Evolutionary conservation across 768 basidiomycete species (phyloP).

Genomic region (Leccinum subgranulosum): DNA sequence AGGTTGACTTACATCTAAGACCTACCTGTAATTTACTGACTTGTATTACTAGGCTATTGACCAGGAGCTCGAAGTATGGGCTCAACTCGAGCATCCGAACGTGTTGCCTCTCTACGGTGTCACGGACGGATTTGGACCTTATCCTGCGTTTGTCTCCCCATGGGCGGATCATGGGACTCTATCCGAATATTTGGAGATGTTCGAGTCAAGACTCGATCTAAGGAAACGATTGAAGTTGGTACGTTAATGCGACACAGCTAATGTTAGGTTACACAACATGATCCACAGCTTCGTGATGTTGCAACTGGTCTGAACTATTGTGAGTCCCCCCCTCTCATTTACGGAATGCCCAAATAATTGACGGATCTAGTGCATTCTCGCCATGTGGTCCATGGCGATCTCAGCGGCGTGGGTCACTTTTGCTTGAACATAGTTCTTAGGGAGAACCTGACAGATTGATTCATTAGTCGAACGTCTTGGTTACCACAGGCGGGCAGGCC

Average conservation of each 20-base stretch:
- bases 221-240: constrained; percentile 18
- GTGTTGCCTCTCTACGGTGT: constrained; percentile 30
- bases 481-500: constrained; percentile 9
- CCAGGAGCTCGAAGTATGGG: constrained; percentile 32
- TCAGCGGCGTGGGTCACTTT: constrained; percentile 32
- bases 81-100: constrained; percentile 26
- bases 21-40: not conserved
- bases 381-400: constrained; percentile 37
- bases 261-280: not conserved
- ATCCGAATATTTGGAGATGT: constrained; percentile 27
- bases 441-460: not conserved
- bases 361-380: constrained; percentile 18
- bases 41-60: constrained; percentile 19
- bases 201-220: constrained; percentile 6
- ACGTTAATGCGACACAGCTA: not conserved
- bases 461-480: constrained; percentile 23
- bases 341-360: not conserved
- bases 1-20: constrained; percentile 8
- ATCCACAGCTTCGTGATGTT: constrained; percentile 23
- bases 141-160: constrained; percentile 32
- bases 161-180: constrained; percentile 33
- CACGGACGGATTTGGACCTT: constrained; percentile 23
- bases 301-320: constrained; percentile 24
- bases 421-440: not conserved
- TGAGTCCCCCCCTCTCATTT: not conserved